Base-by-base conservation (phyloP, 371 early-diverging fungal species). In the Apophysomyces ossiformis region DNA sequence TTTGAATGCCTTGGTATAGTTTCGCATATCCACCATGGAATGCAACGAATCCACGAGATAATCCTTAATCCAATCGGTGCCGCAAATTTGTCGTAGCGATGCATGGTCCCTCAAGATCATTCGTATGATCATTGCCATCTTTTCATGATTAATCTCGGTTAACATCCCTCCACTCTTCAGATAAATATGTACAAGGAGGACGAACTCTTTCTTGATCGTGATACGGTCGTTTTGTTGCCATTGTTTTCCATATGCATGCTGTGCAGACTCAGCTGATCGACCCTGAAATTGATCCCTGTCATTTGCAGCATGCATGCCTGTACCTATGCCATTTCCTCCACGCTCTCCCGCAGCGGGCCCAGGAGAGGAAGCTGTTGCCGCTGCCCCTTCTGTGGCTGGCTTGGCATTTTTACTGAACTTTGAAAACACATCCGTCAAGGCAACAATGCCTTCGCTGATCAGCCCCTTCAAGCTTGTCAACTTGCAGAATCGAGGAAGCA, bases 221-320 rank as follows among this genome's bases (percentile, higher is more conserved):
- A 88, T 68, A 8, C 82, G 82, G 63, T 90, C 89, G 37, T 90
- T 90, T 39, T 90, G 90, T 38, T 83, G 83, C 89, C 90, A 88
- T n/a, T 86, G 82, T 58, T 88, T 88, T 9, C 88, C 88, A 41
- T 84, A 82, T 2, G 80, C 78, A 32, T 79, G 79, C 36, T 82
- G 80, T n/a, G 76, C 71, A 13, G 78, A 74, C 35, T 73, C 77
- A 2, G 44, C 32, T 63, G 56, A 32, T 1, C 45, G 39, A 37
- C 18, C 21, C 36, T 58, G 32, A 2, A 7, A 37, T 12, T 60
- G 13, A 21, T 41, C 41, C 41, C 41, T 37, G 58, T 35, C 35
- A 15, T 21, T 32, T 18, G 32, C 2, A 66, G 65, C 35, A 39
- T 41, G 32, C 32, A 26, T 26, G 2, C 32, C 13, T 61, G 41